A percentile compares a stretch with the other conserved stretches of the same genome.
Evolutionary conservation across 768 basidiomycete species (phyloP).

Genomic region (Polyporus arcularius): DNA sequence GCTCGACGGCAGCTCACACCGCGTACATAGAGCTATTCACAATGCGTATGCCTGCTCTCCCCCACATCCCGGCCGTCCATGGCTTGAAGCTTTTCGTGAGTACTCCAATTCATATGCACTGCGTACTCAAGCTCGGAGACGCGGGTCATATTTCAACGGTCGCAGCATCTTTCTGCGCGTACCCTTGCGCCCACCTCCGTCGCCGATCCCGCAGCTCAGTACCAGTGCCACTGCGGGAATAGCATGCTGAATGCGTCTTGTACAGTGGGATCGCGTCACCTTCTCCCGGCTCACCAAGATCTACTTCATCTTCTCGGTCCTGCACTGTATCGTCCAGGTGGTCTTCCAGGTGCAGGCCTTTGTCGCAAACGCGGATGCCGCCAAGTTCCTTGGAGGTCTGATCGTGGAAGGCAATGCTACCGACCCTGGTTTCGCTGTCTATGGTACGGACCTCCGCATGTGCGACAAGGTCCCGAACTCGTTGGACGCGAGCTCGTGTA

Average conservation of each 20-base stretch:
- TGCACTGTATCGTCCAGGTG: slow-evolving; percentile 69
- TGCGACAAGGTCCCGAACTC: slow-evolving; percentile 51
- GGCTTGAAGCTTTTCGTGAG: slow-evolving; percentile 23
- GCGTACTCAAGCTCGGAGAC: background rate
- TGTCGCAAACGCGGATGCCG: slow-evolving; percentile 61
- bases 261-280: slow-evolving; percentile 69
- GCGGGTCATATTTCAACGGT: background rate
- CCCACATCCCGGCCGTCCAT: slow-evolving; percentile 12
- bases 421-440: slow-evolving; percentile 52
- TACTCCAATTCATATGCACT: background rate
- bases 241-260: background rate
- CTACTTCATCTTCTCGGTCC: slow-evolving; percentile 67
- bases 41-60: slow-evolving; percentile 9
- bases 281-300: slow-evolving; percentile 63
- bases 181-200: background rate
- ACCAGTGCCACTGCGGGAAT: background rate
- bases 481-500: slow-evolving; percentile 41
- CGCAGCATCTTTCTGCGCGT: background rate
- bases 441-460: slow-evolving; percentile 50
- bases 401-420: slow-evolving; percentile 50
- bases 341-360: slow-evolving; percentile 69
- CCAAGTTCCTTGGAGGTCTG: slow-evolving; percentile 51
- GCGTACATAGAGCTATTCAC: background rate
- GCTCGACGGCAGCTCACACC: background rate
- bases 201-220: background rate